Percentiles rank a stretch among this genome's conserved stretches.
Conservation (phyloP, 2,329 filamentous ascomycete species). For the Ophiobolus disseminans region DNA sequence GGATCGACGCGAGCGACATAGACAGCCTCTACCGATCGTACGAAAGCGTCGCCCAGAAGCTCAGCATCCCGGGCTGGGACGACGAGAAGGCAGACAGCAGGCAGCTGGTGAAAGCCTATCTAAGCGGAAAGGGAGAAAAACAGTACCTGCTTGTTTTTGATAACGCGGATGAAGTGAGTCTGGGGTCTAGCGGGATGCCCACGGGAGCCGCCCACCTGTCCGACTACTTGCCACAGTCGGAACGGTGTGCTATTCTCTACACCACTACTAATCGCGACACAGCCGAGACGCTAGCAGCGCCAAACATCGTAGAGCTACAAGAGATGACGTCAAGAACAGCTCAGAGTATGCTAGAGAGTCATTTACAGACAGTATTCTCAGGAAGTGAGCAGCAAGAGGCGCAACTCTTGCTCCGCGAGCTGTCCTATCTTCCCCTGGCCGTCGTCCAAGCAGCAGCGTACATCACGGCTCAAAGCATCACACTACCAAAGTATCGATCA, state of each 20-base stretch:
- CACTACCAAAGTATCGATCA: conserved; percentile 19
- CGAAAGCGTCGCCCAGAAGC: conserved; percentile 12
- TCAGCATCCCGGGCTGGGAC: conserved; percentile 31
- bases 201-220: conserved; percentile 19
- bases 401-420: conserved; percentile 17
- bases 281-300: conserved; percentile 17
- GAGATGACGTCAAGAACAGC: conserved; percentile 23
- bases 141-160: conserved; percentile 2
- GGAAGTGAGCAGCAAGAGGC: conserved; percentile 19
- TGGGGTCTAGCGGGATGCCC: conserved; percentile 4
- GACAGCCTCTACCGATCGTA: conserved; percentile 40
- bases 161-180: neutral
- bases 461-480: conserved; percentile 16
- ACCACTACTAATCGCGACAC: conserved; percentile 21
- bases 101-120: conserved; percentile 23
- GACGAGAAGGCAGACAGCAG: conserved; percentile 23
- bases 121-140: neutral
- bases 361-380: conserved; percentile 10
- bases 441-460: conserved; percentile 27
- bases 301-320: conserved; percentile 19
- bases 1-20: conserved; percentile 51
- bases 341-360: conserved; percentile 22
- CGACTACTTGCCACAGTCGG: conserved; percentile 22
- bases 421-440: conserved; percentile 26
- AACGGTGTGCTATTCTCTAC: conserved; percentile 22